Conservation (phyloP, 148 eudicot species). For the Fagopyrum homotropicum region DNA sequence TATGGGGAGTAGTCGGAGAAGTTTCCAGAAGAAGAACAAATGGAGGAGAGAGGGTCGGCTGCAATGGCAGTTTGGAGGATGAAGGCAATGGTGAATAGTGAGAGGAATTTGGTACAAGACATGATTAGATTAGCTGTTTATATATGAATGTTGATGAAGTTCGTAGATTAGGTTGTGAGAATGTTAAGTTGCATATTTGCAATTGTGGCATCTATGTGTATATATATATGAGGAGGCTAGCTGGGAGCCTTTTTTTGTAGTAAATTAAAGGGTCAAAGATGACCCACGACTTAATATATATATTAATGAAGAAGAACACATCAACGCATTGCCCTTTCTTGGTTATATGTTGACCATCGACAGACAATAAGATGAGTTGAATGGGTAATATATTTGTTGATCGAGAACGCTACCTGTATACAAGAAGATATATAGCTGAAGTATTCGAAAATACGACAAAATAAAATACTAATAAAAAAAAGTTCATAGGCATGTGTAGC, state of each 20-base stretch:
- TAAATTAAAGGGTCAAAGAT: neutral
- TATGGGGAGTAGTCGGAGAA: slow-evolving; percentile 11
- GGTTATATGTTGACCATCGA: neutral
- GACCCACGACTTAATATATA: neutral
- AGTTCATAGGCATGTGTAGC: too few relatives aligned
- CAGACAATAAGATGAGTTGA: neutral
- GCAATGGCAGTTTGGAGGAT: neutral
- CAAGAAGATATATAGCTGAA: too few relatives aligned
- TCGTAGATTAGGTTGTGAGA: neutral
- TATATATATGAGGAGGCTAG: neutral
- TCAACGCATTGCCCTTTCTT: slow-evolving; percentile 1
- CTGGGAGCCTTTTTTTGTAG: neutral
- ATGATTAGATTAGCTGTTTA: neutral
- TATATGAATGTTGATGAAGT: neutral
- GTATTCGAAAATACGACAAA: too few relatives aligned
- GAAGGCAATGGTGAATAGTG: neutral
- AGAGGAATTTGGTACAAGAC: slow-evolving; percentile 2
- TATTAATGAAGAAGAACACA: neutral
- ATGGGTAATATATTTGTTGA: too few relatives aligned
- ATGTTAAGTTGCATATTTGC: neutral
- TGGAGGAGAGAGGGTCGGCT: neutral
- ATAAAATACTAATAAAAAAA: too few relatives aligned
- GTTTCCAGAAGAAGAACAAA: slow-evolving; percentile 4
- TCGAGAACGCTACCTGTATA: too few relatives aligned
- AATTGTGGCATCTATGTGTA: neutral